Percentiles rank a stretch among this genome's conserved stretches.
phyloP scores from a whole-genome alignment of 1,284 basidiomycete species.

The Bondarzewia mesenterica region DNA sequence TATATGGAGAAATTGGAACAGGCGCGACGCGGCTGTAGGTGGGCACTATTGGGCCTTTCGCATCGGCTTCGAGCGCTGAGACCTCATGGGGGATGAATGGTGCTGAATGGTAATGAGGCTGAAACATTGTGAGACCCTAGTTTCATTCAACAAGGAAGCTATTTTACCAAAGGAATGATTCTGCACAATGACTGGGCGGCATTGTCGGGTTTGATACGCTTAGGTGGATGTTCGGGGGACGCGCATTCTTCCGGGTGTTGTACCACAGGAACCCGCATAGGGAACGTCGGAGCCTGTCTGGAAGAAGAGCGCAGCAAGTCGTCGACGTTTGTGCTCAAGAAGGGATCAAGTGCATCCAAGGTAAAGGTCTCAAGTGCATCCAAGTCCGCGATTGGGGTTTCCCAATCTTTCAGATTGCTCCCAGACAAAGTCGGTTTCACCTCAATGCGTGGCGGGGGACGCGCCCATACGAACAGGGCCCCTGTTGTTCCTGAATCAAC shows the following conservation, averaged over 20 bases:
- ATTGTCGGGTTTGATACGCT: background rate
- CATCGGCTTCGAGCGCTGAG: background rate
- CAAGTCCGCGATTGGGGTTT: background rate
- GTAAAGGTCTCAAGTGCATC: background rate
- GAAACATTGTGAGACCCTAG: background rate
- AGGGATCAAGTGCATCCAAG: background rate
- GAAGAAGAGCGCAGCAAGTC: background rate
- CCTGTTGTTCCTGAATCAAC: background rate
- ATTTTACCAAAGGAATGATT: background rate
- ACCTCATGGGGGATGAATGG: background rate
- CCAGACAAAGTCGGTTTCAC: background rate
- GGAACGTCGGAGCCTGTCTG: no score
- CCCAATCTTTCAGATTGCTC: background rate
- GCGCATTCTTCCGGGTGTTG: background rate
- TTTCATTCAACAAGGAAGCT: background rate
- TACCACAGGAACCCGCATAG: background rate
- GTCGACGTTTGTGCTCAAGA: background rate
- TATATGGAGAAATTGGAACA: background rate
- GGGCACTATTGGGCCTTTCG: background rate
- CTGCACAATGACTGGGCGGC: background rate
- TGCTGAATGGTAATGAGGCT: background rate
- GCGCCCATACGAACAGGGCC: background rate
- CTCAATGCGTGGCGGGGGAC: background rate
- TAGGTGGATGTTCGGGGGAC: background rate
- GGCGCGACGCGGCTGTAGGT: background rate